Base-by-base conservation (phyloP, 805 yeast genomes). In the Nakazawaea pomicola region DNA sequence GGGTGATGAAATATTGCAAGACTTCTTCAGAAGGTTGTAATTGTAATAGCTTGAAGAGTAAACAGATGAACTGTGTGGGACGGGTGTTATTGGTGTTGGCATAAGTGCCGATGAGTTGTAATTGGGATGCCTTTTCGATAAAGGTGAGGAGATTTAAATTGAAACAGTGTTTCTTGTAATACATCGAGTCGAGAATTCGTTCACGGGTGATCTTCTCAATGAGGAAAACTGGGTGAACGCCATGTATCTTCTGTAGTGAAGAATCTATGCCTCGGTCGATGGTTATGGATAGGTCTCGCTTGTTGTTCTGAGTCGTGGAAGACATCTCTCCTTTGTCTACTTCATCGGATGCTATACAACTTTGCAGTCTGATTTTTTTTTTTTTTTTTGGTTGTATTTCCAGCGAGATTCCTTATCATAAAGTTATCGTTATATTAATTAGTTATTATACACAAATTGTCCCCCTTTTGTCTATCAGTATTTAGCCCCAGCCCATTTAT, bases 41-140 rank as follows among this genome's bases (percentile, higher is more conserved):
- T 57, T 91, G 95, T 4, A 90, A 66, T 44, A 91, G 56, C 48
- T 91, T 78, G 53, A 87, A 76, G 25, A 88, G 58, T 33, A 95
- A 68, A 53, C 95, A 80, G n/a, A 86, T 55, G 50, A 87, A 88
- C 11, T 80, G 81, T 14, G 83, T 67, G 0, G 95, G 93, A 46
- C 76, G 60, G 24, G 78, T 77, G 17, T 62, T 64, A 38, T 72
- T 50, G 10, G 37, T 29, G 33, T 60, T 58, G 2, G 50, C 40
- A 43, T 61, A 62, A 1, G 63, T 55, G 0, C 87, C 91, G 4
- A 86, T 58, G 37, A 66, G 65, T 8, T 68, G 54, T 6, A 78
- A 45, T 6, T 62, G 61, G 2, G 66, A 65, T 0, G 70, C 68
- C 29, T 68, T 56, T 45, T 80, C 83, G 38, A 79, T 55, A 3